Evolutionary conservation across 75 land plant species (phyloP).

Genomic region (Pinus taeda): DNA sequence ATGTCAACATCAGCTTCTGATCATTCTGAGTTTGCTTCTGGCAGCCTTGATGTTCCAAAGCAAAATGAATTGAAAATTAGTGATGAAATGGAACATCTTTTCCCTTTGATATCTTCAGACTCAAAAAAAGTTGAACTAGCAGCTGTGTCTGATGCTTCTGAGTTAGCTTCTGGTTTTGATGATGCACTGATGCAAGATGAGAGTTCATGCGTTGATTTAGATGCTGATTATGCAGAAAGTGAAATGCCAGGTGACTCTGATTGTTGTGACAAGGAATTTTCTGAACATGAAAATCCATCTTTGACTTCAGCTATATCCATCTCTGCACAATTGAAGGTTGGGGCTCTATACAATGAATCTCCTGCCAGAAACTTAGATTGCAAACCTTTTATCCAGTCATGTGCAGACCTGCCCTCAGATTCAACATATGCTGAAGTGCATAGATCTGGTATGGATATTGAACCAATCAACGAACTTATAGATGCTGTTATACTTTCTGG

Average conservation of each 20-base stretch:
- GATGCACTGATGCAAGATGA: background rate
- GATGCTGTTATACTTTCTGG: background rate
- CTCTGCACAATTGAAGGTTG: slow-evolving; percentile 1
- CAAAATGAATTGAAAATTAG: background rate
- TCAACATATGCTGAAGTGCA: background rate
- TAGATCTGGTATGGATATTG: slow-evolving; percentile 1
- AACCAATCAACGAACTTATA: background rate
- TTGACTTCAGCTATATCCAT: background rate
- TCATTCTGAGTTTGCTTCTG: background rate
- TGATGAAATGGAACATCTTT: background rate
- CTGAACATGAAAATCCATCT: background rate
- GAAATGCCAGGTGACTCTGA: background rate
- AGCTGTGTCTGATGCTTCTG: slow-evolving; percentile 1
- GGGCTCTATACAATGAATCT: background rate
- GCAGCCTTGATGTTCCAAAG: too few relatives aligned
- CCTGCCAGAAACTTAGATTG: background rate
- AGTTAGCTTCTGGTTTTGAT: slow-evolving; percentile 4
- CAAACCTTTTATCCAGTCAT: background rate
- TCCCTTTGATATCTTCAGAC: slow-evolving; percentile 2
- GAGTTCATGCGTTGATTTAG: background rate
- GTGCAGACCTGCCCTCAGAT: background rate
- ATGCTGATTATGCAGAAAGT: background rate
- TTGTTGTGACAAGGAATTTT: background rate
- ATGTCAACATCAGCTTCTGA: background rate
- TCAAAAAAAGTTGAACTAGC: background rate